Evolutionary conservation across 1,284 basidiomycete genomes (phyloP), one percentile per base, ranked within the genome.

Genomic region (Moesziomyces sp.): DNA sequence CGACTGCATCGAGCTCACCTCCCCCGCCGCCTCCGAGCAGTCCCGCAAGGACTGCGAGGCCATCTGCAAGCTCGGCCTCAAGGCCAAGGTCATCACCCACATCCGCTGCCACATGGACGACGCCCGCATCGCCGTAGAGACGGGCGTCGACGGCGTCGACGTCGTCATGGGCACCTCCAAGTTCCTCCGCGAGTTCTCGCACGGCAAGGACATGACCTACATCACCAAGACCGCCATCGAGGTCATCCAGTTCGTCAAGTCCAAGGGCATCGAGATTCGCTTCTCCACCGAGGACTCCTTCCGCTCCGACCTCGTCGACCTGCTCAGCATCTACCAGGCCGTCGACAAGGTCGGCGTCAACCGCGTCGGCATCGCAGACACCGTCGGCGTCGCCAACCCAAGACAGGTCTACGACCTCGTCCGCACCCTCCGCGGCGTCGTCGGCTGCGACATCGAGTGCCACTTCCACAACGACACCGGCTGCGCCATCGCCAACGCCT

Each of bases 41-140:
- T 97, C 94, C 28, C 89, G 93, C 55, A 86, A 88, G 28, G 96
- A 99, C 85, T 99, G 97, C 86, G 94, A 97, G 88, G 93, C 93
- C 51, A 99, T 99, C 86, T 99, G 97, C 91, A 95, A 96, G 89
- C 93, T 99, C 79, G 95, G 96, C 8, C 89, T 99, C 86, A 96
- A 94, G 89, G 88, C 91, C 83, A 97, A 97, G 89, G 94, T 99
- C 85, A 90, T 99, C 76, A 99, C 97, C 26, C 97, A 99, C 87
- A 99, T 99, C 82, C 91, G 97, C 70, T 99, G 97, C 86, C 97
- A 99, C 86, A 99, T 99, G 97, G 96, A 99, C 85, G 97, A 99
- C 86, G 97, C 97, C 26, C 89, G 93, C 58, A 94, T 99, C 82
- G 97, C 97, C 56, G 95, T 99, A 62, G 97, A 99, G 88, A 99